Evolutionary conservation across 768 basidiomycete species (phyloP), one percentile per base, ranked within the genome.

Genomic region (Mycena amicta): DNA sequence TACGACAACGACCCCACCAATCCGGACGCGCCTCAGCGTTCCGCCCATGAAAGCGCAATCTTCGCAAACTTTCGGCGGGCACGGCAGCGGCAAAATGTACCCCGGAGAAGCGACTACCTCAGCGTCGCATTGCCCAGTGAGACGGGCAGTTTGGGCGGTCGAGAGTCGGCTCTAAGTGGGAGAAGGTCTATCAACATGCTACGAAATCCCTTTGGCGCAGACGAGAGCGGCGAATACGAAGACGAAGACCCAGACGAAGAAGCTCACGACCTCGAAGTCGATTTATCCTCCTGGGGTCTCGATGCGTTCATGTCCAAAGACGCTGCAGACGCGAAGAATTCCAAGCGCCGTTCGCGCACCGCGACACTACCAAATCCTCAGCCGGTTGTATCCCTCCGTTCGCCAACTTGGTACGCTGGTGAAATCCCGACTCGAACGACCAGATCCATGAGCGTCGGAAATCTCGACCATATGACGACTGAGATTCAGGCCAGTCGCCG

Each of bases 1-100:
- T 95, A 95, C 70, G 93, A 95, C 80, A 95, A 95, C 63, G 92
- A 95, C 70, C 78, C 82, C 31, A 75, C 80, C n/a, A 78, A 92
- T 69, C 87, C 87, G 5, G 72, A 84, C 52, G 79, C 75, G 12
- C 84, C 85, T 6, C 74, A 77, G 61, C 82, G 80, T 55, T 87
- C 83, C 47, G 92, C 92, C 3, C 83, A 92, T 43, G 90, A 93
- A 59, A 93, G 91, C 59, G 92, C 91, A 51, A 89, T 94, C 59
- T 93, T 94, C 66, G 80, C 88, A n/a, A 88, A 90, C 69, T 76
- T 92, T 39, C 85, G 89, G 29, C 83, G 81, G 51, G 76, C 79
- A 51, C 80, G 80, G 61, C 78, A 77, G 57, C 77, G 79, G 23
- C 72, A 72, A 29, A 52, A 72, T 5, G 66, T 72, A 20, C 68